Evolutionary conservation across 2,329 filamentous ascomycete genomes (phyloP), one percentile per base, ranked within the genome.

Genomic region (Aspergillus phoenicis): DNA sequence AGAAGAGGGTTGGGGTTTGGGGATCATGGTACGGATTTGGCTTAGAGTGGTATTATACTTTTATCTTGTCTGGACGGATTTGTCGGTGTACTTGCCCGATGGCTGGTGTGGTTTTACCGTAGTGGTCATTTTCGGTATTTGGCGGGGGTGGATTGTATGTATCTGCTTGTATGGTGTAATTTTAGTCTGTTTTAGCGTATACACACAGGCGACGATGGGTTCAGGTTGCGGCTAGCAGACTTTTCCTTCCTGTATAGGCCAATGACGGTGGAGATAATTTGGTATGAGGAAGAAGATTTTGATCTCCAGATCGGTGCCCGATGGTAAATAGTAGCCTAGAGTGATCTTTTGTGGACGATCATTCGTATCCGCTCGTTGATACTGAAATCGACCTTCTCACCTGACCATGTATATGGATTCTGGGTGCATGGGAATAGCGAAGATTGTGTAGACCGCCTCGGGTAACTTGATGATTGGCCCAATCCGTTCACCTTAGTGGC

Each of bases 1-100:
- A 64, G 63, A 64, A 64, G 49, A 39, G 52, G 47, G 22, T n/a
- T 41, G 33, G 41, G 17, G 20, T 24, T 52, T 20, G 22, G 30
- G 36, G 36, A 20, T 15, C 11, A 5, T 5, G 11, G 11, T 36
- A 24, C 33, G 22, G 22, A 52, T 36, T 20, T 24, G 17, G 51
- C 13, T 33, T 43, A 28, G 36, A 26, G 13, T 10, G 2, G 52
- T 41, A 53, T 30, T 41, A 41, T 53, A 39, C 52, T 53, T 48
- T 17, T 5, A 20, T 15, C 5, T 11, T 22, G 41, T 24, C 10
- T 22, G 41, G n/a, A 26, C 8, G 47, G 47, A 10, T 51, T 51
- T 51, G 26, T 51, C 47, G 47, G 47, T 20, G 41, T 45, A 45
- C 20, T 13, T 20, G 41, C 33, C 33, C 33, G 33, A 36, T 36